Percentiles rank a stretch among this genome's conserved stretches.
Evolutionary conservation across 805 yeast species (phyloP).

Genomic region (Saitoella complicata): DNA sequence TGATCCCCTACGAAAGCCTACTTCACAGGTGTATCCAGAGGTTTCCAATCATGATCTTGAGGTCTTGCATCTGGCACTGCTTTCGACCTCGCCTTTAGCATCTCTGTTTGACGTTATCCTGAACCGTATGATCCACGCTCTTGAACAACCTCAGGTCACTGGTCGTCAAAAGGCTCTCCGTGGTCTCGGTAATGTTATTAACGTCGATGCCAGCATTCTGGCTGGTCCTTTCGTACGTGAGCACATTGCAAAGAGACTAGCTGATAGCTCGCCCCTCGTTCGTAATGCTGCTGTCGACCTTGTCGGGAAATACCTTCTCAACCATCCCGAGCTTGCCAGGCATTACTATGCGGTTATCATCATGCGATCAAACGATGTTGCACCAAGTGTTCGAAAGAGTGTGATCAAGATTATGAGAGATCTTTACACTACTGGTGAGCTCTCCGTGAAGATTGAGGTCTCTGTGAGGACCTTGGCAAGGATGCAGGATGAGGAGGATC

Average conservation of each 20-base stretch:
- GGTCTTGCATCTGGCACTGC: not conserved
- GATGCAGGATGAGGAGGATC: slow-evolving; percentile 56
- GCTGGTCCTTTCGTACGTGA: slow-evolving; percentile 33
- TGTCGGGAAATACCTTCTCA: slow-evolving; percentile 31
- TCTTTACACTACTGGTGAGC: slow-evolving; percentile 28
- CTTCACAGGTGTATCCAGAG: too few relatives aligned
- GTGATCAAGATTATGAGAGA: slow-evolving; percentile 36
- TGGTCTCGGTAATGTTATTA: slow-evolving; percentile 39
- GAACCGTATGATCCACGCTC: slow-evolving; percentile 30
- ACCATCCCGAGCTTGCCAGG: slow-evolving; percentile 30
- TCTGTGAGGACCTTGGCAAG: slow-evolving; percentile 37
- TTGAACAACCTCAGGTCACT: slow-evolving; percentile 35
- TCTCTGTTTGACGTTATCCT: slow-evolving; percentile 36
- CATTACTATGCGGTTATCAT: slow-evolving; percentile 36
- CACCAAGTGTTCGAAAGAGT: slow-evolving; percentile 47
- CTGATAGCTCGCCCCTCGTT: slow-evolving; percentile 52
- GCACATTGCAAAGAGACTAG: slow-evolving; percentile 35
- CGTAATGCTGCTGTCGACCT: slow-evolving; percentile 64
- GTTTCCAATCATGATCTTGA: too few relatives aligned
- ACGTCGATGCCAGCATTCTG: slow-evolving; percentile 36
- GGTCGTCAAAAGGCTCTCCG: slow-evolving; percentile 50
- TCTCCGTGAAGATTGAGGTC: slow-evolving; percentile 25
- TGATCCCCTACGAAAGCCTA: too few relatives aligned
- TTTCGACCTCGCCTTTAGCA: slow-evolving; percentile 8
- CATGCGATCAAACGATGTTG: slow-evolving; percentile 37